Percentiles rank a stretch among this genome's conserved stretches.
These are phyloP conservation scores for Rubus idaeus DNA, from an alignment of 306 rosid species.

Conservation along the genomic window DNA sequence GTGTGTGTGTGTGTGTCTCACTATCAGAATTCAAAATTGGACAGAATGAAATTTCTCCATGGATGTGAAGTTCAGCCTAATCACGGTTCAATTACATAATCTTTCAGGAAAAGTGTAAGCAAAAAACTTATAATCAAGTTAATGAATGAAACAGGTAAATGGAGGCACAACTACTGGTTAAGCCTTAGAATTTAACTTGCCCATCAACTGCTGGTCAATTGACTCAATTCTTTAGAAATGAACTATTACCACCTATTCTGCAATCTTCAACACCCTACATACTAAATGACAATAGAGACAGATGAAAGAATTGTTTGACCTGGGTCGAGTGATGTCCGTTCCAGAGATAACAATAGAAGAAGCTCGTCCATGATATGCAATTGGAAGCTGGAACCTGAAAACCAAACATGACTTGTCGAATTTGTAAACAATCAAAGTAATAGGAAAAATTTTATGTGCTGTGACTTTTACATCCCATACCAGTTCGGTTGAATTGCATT, in stretches of 20 bases:
- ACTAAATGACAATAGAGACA: background rate
- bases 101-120: background rate
- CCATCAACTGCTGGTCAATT: no score
- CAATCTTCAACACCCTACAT: background rate
- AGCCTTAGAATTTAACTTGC: background rate
- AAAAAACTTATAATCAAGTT: background rate
- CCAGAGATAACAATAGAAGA: constrained; percentile 93
- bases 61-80: background rate
- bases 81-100: constrained; percentile 3
- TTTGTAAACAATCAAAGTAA: constrained; percentile 2
- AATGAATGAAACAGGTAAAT: background rate
- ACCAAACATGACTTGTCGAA: constrained; percentile 3
- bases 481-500: constrained; percentile 67
- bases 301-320: constrained; percentile 35
- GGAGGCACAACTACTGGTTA: background rate
- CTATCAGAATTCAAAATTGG: background rate
- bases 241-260: background rate
- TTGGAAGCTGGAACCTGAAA: constrained; percentile 80
- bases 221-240: background rate
- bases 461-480: constrained; percentile 36
- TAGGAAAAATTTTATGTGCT: background rate
- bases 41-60: background rate
- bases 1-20: background rate
- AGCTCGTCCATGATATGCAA: constrained; percentile 96
- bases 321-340: constrained; percentile 79